These are phyloP conservation scores for Plantago lanceolata DNA, from an alignment of 305 asterid genomes.

Conservation along the genomic window DNA sequence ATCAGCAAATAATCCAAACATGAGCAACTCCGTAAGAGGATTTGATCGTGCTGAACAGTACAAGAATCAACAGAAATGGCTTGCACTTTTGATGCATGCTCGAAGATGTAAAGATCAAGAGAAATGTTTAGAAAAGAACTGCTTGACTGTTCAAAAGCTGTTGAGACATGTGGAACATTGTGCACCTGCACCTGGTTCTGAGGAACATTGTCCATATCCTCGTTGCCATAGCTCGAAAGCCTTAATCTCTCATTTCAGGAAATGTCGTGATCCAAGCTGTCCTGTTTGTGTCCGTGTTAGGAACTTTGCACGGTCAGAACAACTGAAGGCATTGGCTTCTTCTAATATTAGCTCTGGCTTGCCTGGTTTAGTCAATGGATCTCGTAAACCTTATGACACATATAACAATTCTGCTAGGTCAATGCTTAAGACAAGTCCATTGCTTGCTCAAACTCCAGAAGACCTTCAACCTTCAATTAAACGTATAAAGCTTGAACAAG, in stretches of 20 bases:
- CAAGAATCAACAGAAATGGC: slow-evolving; percentile 75
- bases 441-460: slow-evolving; percentile 49
- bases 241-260: slow-evolving; percentile 49
- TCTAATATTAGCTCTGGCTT: slow-evolving; percentile 41
- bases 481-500: slow-evolving; percentile 76
- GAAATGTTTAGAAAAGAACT: slow-evolving; percentile 67
- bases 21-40: slow-evolving; percentile 34
- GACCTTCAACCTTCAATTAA: slow-evolving; percentile 70
- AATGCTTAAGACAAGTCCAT: slow-evolving; percentile 40
- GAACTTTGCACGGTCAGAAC: slow-evolving; percentile 47
- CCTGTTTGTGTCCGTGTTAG: slow-evolving; percentile 92
- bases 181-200: slow-evolving; percentile 59
- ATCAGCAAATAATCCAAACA: slow-evolving; percentile 47
- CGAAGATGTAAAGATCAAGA: slow-evolving; percentile 81
- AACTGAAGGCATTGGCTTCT: slow-evolving; percentile 44
- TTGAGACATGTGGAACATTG: slow-evolving; percentile 69
- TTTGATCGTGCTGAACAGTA: slow-evolving; percentile 52
- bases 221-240: slow-evolving; percentile 58
- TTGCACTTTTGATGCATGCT: slow-evolving; percentile 83
- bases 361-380: slow-evolving; percentile 42
- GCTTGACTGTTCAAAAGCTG: slow-evolving; percentile 59
- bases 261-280: slow-evolving; percentile 63
- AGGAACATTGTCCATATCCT: slow-evolving; percentile 53
- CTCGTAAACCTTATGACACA: slow-evolving; percentile 43
- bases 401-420: slow-evolving; percentile 44